These are phyloP conservation scores for Porphyrellus sp. DNA, from an alignment of 1,284 basidiomycete species.

Conservation along the genomic window DNA sequence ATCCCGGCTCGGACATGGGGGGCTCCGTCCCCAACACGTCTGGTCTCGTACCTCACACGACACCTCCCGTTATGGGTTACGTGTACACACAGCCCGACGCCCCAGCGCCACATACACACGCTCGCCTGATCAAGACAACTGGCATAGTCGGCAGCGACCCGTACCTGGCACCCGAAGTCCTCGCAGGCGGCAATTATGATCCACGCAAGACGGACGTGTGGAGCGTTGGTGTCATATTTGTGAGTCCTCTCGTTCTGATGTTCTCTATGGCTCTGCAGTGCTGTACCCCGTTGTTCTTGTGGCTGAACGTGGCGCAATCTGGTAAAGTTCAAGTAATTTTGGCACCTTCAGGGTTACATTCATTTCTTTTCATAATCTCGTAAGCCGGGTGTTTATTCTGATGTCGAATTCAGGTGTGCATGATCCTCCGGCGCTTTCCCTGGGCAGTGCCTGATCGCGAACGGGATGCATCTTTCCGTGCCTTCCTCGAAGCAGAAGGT, in stretches of 20 bases:
- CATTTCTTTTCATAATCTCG: constrained; percentile 4
- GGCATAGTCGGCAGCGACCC: constrained; percentile 98
- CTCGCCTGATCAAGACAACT: constrained; percentile 70
- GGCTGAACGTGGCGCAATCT: background rate
- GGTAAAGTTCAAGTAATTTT: constrained; percentile 4
- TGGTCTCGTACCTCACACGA: constrained; percentile 1
- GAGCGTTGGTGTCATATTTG: constrained; percentile 98
- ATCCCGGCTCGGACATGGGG: constrained; percentile 69
- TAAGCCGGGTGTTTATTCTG: constrained; percentile 19
- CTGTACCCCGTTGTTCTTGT: background rate
- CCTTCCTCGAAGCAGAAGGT: constrained; percentile 77
- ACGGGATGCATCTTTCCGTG: constrained; percentile 86
- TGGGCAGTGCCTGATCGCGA: constrained; percentile 98
- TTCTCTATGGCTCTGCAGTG: background rate
- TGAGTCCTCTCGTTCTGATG: constrained; percentile 38
- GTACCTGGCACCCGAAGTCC: constrained; percentile 97
- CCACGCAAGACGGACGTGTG: constrained; percentile 98
- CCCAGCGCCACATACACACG: constrained; percentile 37
- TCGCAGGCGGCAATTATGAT: constrained; percentile 68
- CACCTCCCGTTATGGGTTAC: constrained; percentile 24
- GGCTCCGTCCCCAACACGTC: constrained; percentile 20
- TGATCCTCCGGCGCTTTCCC: constrained; percentile 95
- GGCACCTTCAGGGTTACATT: constrained; percentile 2
- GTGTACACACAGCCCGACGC: constrained; percentile 20
- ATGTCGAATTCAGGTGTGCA: constrained; percentile 55